Conservation (phyloP, 495 filamentous ascomycete genomes). For the Aspergillus kassunensis region DNA sequence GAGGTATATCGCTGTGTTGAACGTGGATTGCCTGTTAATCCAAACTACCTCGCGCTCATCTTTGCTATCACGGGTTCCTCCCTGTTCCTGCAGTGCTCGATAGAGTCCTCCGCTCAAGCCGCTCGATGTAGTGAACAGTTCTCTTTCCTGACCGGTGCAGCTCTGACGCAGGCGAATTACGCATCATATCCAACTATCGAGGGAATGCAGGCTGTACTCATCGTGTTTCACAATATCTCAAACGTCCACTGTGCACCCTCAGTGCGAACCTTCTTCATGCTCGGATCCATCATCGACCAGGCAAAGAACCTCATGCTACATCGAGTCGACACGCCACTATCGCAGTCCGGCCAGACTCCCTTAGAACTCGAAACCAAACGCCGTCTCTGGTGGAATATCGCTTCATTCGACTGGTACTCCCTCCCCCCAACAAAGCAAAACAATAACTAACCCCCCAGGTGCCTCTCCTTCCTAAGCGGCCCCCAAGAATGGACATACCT, state of each 20-base stretch:
- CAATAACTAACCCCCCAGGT: constrained; percentile 16
- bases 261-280: constrained; percentile 31
- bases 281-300: constrained; percentile 30
- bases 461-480: constrained; percentile 36
- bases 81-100: constrained; percentile 30
- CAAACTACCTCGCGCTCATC: constrained; percentile 32
- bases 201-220: constrained; percentile 44
- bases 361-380: constrained; percentile 35
- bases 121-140: constrained; percentile 27
- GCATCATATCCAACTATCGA: constrained; percentile 36
- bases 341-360: constrained; percentile 17
- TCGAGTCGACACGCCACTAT: constrained; percentile 29
- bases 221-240: constrained; percentile 33
- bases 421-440: background rate
- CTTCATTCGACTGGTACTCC: constrained; percentile 43
- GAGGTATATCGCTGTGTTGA: constrained; percentile 27
- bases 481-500: constrained; percentile 49
- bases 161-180: constrained; percentile 35
- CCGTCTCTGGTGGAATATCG: constrained; percentile 47
- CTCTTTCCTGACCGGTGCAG: constrained; percentile 29
- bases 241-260: constrained; percentile 24
- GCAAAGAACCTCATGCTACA: constrained; percentile 45
- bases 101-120: constrained; percentile 23
- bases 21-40: constrained; percentile 10
- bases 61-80: constrained; percentile 38